These are phyloP conservation scores for Mucor indicus DNA, from an alignment of 371 early-diverging fungal species.

Conservation along the genomic window DNA sequence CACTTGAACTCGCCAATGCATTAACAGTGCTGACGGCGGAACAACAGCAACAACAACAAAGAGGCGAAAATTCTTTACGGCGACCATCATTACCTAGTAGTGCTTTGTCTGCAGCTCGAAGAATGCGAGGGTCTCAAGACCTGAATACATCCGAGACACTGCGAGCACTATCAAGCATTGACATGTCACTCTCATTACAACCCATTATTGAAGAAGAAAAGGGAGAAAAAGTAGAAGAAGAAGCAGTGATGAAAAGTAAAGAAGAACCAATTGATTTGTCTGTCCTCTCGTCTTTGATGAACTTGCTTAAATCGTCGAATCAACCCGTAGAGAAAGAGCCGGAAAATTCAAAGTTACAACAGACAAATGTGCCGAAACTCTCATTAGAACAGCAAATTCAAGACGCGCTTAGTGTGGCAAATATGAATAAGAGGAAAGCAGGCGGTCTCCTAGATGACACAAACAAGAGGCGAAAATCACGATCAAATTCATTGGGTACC, in stretches of 20 bases:
- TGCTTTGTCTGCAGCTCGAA: slow-evolving; percentile 31
- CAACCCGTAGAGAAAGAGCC: background rate
- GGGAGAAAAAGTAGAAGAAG: background rate
- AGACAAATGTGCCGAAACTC: slow-evolving; percentile 27
- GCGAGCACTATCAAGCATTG: slow-evolving; percentile 24
- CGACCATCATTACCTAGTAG: slow-evolving; percentile 39
- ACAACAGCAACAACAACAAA: background rate
- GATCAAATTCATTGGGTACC: slow-evolving; percentile 5
- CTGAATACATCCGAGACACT: slow-evolving; percentile 23
- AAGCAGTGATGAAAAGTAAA: background rate
- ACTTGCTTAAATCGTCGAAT: background rate
- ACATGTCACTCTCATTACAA: slow-evolving; percentile 14
- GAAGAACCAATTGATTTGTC: background rate
- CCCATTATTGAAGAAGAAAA: slow-evolving; percentile 11
- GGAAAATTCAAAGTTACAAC: slow-evolving; percentile 1
- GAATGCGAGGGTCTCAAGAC: slow-evolving; percentile 23
- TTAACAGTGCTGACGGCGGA: slow-evolving; percentile 11
- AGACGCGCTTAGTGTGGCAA: slow-evolving; percentile 2
- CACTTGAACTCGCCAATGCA: slow-evolving; percentile 21
- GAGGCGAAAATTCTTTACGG: slow-evolving; percentile 14
- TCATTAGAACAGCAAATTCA: slow-evolving; percentile 22
- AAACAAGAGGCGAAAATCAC: slow-evolving; percentile 6
- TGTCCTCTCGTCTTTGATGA: no score
- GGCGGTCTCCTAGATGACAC: background rate
- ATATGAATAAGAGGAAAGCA: background rate